A percentile compares a stretch with the other conserved stretches of the same genome.
Conservation (phyloP, 108 stramenopile genomes). For the Cyclotella baltica region DNA sequence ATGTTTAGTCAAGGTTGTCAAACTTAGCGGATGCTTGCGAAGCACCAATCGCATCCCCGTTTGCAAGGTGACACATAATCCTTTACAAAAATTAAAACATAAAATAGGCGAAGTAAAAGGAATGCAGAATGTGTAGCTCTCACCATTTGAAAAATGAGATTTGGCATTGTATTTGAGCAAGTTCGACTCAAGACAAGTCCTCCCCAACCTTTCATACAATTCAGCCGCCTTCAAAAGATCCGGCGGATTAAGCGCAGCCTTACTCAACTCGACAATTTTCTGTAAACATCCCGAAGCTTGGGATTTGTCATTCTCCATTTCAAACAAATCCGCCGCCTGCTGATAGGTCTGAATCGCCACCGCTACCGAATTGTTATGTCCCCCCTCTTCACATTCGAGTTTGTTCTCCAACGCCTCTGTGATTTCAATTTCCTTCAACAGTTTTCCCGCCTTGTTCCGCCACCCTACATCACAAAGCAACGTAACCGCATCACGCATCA, state of each 20-base stretch:
- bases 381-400: slow-evolving; percentile 61
- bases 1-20: slow-evolving; percentile 88
- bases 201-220: slow-evolving; percentile 90
- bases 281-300: slow-evolving; percentile 72
- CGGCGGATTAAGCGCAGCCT: slow-evolving; percentile 84
- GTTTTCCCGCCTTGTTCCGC: slow-evolving; percentile 90
- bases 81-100: slow-evolving; percentile 4
- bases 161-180: slow-evolving; percentile 97
- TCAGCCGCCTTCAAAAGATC: slow-evolving; percentile 86
- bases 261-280: slow-evolving; percentile 90
- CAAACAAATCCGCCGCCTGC: slow-evolving; percentile 91
- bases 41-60: slow-evolving; percentile 89
- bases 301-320: slow-evolving; percentile 82
- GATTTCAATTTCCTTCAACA: slow-evolving; percentile 93
- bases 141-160: slow-evolving; percentile 86
- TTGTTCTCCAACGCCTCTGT: slow-evolving; percentile 91
- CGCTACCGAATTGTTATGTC: slow-evolving; percentile 61
- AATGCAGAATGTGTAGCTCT: not conserved
- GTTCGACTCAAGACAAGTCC: slow-evolving; percentile 85
- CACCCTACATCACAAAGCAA: slow-evolving; percentile 88
- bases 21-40: slow-evolving; percentile 77
- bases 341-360: slow-evolving; percentile 90
- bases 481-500: slow-evolving; percentile 76
- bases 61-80: slow-evolving; percentile 89
- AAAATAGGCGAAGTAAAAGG: not conserved